Conservation (phyloP, 1,284 basidiomycete species). For the Macrocybe sp. region DNA sequence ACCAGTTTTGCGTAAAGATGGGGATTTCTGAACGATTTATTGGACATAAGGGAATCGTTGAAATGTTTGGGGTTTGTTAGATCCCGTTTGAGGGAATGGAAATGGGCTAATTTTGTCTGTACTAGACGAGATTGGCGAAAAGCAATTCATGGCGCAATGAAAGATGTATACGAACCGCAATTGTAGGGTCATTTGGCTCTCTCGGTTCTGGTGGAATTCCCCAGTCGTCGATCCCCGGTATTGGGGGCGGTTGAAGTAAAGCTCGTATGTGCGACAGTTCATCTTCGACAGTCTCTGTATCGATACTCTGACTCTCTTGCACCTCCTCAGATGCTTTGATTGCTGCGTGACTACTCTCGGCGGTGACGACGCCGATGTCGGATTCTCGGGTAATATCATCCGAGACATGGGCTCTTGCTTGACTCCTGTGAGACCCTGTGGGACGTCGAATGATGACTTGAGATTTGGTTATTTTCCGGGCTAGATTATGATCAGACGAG, state of each 20-base stretch:
- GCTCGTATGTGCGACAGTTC: constrained; percentile 49
- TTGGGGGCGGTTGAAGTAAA: constrained; percentile 56
- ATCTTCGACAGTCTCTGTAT: constrained; percentile 27
- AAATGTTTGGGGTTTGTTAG: constrained; percentile 75
- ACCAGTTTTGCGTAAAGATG: constrained; percentile 92
- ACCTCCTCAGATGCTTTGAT: not conserved
- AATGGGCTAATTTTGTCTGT: constrained; percentile 77
- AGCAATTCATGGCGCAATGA: not conserved
- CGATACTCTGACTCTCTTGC: constrained; percentile 3
- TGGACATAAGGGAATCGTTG: constrained; percentile 89
- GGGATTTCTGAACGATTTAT: constrained; percentile 90
- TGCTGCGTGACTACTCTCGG: not conserved
- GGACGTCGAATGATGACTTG: constrained; percentile 58
- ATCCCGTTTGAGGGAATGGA: constrained; percentile 65
- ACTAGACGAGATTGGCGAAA: not conserved
- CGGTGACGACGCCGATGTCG: not conserved
- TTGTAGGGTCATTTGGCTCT: constrained; percentile 50
- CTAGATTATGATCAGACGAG: constrained; percentile 19
- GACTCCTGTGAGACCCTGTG: constrained; percentile 38
- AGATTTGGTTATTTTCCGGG: constrained; percentile 37
- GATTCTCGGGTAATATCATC: constrained; percentile 31
- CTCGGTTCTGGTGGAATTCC: constrained; percentile 67
- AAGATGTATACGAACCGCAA: constrained; percentile 45
- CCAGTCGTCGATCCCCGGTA: constrained; percentile 66
- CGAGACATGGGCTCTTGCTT: constrained; percentile 42